Evolutionary conservation across 805 yeast species (phyloP).

Genomic region (Wickerhamiella azymoides): DNA sequence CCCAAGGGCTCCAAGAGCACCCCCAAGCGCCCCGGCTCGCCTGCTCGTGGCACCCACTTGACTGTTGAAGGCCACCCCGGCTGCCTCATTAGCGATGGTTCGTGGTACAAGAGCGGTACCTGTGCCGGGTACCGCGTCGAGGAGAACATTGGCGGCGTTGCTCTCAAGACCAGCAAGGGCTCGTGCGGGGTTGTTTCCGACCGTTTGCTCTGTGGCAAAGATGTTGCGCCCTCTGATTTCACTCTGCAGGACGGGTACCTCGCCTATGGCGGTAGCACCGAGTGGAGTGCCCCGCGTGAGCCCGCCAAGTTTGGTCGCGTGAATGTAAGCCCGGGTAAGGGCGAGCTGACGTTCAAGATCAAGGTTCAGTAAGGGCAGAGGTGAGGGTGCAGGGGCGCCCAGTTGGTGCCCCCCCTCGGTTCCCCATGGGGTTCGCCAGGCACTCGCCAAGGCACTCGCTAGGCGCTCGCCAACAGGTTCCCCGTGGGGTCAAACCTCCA

Average conservation of each 20-base stretch:
- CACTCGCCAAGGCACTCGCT: too few relatives aligned
- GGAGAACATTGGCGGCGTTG: slow-evolving; percentile 60
- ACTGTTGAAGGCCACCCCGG: slow-evolving; percentile 43
- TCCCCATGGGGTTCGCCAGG: too few relatives aligned
- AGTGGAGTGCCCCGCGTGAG: slow-evolving; percentile 42
- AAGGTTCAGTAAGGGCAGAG: slow-evolving; percentile 22
- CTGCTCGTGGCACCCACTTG: slow-evolving; percentile 21
- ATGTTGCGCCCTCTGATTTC: slow-evolving; percentile 40
- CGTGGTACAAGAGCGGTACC: slow-evolving; percentile 67
- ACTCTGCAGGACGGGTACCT: slow-evolving; percentile 35
- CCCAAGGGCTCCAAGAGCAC: slow-evolving; percentile 43
- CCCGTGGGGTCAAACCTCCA: too few relatives aligned
- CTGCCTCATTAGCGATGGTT: slow-evolving; percentile 74
- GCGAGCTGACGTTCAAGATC: slow-evolving; percentile 28
- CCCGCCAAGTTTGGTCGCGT: slow-evolving; percentile 37
- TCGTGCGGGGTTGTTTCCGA: slow-evolving; percentile 38
- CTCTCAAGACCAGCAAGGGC: slow-evolving; percentile 57
- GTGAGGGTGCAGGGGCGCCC: too few relatives aligned
- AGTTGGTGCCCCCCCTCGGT: too few relatives aligned
- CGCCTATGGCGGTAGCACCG: slow-evolving; percentile 45
- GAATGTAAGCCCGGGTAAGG: slow-evolving; percentile 34
- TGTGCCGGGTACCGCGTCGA: slow-evolving; percentile 63
- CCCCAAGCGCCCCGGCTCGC: slow-evolving; percentile 13
- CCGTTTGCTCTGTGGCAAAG: slow-evolving; percentile 25
- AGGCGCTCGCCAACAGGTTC: too few relatives aligned